These are phyloP conservation scores for Solanum medicagineum DNA, from an alignment of 257 asterid species.

Conservation along the genomic window DNA sequence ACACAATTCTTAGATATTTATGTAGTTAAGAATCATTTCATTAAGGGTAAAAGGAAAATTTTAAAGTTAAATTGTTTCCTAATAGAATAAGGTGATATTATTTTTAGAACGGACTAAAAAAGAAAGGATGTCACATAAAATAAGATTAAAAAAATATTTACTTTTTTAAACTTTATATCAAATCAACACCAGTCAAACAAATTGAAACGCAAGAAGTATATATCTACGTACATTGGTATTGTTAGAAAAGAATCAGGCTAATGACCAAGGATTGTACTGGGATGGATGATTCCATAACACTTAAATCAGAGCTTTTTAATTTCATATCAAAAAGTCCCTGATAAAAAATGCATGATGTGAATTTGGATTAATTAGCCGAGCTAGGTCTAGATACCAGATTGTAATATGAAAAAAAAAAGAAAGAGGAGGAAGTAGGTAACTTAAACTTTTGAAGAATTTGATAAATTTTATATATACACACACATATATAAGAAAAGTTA, in stretches of 20 bases:
- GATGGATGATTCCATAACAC: neutral
- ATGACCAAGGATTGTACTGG: neutral
- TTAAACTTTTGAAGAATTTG: neutral
- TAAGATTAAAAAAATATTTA: too few species aligned
- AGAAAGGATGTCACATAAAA: too few species aligned
- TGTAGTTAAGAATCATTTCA: too few species aligned
- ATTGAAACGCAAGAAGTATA: too few species aligned
- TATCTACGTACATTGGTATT: neutral
- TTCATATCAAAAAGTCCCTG: neutral
- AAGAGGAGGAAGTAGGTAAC: neutral
- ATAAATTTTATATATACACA: too few species aligned
- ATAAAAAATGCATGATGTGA: neutral
- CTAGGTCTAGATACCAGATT: neutral
- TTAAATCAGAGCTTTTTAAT: neutral
- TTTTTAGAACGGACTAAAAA: too few species aligned
- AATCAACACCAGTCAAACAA: too few species aligned
- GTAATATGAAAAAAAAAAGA: neutral
- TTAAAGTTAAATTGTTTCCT: too few species aligned
- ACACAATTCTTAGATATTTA: too few species aligned
- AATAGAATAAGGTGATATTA: too few species aligned
- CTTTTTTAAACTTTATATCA: neutral
- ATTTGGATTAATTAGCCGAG: neutral
- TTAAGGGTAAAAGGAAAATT: too few species aligned
- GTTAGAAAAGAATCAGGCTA: neutral
- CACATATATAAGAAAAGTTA: neutral